phyloP scores from a whole-genome alignment of 2,329 filamentous ascomycete genomes.

The Fusarium nematophilum region DNA sequence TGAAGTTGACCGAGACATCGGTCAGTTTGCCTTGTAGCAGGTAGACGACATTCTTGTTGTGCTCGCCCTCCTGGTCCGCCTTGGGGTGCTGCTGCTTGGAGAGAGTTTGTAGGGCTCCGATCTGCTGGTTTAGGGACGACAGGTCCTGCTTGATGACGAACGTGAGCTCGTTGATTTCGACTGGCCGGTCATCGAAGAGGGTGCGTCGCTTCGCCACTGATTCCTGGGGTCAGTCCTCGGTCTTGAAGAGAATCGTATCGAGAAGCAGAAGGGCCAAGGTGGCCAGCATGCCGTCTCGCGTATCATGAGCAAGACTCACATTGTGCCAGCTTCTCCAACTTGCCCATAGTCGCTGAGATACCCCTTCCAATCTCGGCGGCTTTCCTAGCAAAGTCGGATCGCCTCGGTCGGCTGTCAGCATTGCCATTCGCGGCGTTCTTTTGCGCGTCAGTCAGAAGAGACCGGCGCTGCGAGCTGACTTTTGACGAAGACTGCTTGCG shows the following conservation, averaged over 20 bases:
- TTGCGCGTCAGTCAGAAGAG: constrained; percentile 79
- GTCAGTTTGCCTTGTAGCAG: constrained; percentile 91
- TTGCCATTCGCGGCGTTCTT: constrained; percentile 69
- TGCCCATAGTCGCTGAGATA: constrained; percentile 92
- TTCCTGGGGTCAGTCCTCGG: constrained; percentile 17
- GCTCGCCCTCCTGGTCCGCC: constrained; percentile 86
- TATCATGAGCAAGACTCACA: constrained; percentile 58
- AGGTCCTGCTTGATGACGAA: constrained; percentile 99
- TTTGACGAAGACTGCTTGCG: constrained; percentile 81
- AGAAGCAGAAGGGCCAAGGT: background rate
- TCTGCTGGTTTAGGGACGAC: constrained; percentile 84
- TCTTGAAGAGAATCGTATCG: background rate
- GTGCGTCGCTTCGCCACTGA: constrained; percentile 94
- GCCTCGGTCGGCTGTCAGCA: constrained; percentile 61
- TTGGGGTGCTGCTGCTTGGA: constrained; percentile 81
- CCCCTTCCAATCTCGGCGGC: constrained; percentile 93
- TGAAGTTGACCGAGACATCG: constrained; percentile 94
- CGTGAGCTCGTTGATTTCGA: constrained; percentile 96
- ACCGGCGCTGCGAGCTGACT: constrained; percentile 81
- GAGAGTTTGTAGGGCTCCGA: constrained; percentile 82
- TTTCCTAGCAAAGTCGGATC: constrained; percentile 92
- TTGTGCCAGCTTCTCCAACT: constrained; percentile 92
- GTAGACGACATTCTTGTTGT: constrained; percentile 97
- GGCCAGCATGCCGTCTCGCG: background rate
- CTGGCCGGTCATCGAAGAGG: constrained; percentile 94